Conservation (phyloP, 306 rosid genomes). For the Corylus avellana region DNA sequence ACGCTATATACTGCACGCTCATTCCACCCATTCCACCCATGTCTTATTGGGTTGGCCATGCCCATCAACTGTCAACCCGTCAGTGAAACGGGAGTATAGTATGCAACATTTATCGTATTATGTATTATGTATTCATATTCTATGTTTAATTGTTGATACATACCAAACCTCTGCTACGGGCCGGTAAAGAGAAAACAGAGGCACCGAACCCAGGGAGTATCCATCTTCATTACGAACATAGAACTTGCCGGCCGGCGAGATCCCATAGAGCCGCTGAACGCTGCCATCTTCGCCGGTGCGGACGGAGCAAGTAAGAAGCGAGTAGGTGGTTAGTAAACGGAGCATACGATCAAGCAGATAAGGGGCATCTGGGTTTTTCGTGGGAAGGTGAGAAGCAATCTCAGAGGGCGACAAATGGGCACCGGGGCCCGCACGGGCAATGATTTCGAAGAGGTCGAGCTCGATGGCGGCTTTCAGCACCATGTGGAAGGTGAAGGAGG, state of each 20-base stretch:
- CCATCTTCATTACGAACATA: constrained; percentile 14
- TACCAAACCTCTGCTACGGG: constrained; percentile 16
- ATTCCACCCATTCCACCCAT: too few relatives aligned
- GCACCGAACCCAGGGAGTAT: constrained; percentile 19
- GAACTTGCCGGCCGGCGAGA: constrained; percentile 26
- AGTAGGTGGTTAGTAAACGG: constrained; percentile 19
- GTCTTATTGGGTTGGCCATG: too few relatives aligned
- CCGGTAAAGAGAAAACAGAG: background rate
- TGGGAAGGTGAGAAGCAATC: constrained; percentile 25
- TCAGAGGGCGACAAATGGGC: constrained; percentile 20
- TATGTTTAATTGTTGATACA: background rate
- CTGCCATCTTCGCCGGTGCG: background rate
- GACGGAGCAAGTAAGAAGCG: constrained; percentile 16
- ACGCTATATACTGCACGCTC: too few relatives aligned
- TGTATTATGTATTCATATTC: too few relatives aligned
- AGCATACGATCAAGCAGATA: constrained; percentile 28
- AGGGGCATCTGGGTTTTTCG: constrained; percentile 10
- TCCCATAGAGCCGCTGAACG: constrained; percentile 10
- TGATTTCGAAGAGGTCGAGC: constrained; percentile 35
- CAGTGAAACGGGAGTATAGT: too few relatives aligned
- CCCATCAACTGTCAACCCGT: too few relatives aligned
- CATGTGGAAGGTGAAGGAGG: constrained; percentile 1
- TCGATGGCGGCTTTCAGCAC: constrained; percentile 31
- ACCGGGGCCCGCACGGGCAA: background rate
- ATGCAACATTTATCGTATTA: too few relatives aligned